Percentiles rank a stretch among this genome's conserved stretches.
Conservation (phyloP, 768 basidiomycete species). For the Suillus occidentalis region DNA sequence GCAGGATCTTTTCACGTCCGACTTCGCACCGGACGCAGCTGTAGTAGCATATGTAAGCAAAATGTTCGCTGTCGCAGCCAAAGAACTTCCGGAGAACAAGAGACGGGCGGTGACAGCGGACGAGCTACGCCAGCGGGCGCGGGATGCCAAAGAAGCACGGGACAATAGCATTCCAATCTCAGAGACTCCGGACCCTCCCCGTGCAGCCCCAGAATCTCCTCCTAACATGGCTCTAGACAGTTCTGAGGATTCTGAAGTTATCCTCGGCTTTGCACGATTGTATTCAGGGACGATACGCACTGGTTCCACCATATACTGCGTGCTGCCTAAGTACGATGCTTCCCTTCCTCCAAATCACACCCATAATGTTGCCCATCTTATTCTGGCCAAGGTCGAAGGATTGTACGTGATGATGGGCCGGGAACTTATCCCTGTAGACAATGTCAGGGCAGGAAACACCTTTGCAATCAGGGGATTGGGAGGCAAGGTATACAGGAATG, state of each 20-base stretch:
- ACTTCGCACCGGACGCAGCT: constrained; percentile 52
- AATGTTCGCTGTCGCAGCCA: constrained; percentile 90
- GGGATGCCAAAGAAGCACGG: constrained; percentile 48
- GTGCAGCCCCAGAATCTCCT: constrained; percentile 4
- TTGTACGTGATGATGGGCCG: constrained; percentile 98
- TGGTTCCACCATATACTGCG: constrained; percentile 64
- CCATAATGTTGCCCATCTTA: constrained; percentile 63
- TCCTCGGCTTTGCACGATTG: constrained; percentile 91
- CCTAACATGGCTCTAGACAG: neutral
- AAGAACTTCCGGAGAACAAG: constrained; percentile 86
- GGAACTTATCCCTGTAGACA: constrained; percentile 81
- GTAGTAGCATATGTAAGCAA: constrained; percentile 93
- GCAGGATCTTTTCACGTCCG: constrained; percentile 74
- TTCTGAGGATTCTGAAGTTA: constrained; percentile 48
- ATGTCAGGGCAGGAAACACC: constrained; percentile 88
- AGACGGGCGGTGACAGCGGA: constrained; percentile 75
- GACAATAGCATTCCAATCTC: constrained; percentile 16
- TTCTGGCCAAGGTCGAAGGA: constrained; percentile 62
- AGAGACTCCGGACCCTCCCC: constrained; percentile 5
- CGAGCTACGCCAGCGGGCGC: constrained; percentile 71
- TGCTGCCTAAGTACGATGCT: constrained; percentile 85
- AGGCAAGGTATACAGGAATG: constrained; percentile 87
- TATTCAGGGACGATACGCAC: constrained; percentile 83
- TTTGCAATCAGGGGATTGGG: constrained; percentile 91
- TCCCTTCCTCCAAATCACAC: constrained; percentile 63